Percentiles rank a stretch among this genome's conserved stretches.
Evolutionary conservation across 257 asterid genomes (phyloP).

Genomic region (Paraleonurus japonicus): DNA sequence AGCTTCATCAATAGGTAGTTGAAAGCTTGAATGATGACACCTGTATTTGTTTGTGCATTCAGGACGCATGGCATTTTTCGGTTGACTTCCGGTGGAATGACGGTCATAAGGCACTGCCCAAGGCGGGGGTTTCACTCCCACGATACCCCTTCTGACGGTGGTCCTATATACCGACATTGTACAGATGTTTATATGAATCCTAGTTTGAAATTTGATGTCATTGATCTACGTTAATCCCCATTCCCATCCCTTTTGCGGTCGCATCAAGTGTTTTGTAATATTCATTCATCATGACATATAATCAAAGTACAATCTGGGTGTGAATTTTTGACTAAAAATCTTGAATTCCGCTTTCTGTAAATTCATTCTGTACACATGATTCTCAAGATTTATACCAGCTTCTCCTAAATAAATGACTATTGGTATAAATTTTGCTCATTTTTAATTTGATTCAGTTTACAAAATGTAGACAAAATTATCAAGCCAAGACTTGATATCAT

Average conservation of each 20-base stretch:
- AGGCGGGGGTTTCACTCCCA: slow-evolving; percentile 92
- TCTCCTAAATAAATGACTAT: too few species aligned
- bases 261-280: slow-evolving; percentile 4
- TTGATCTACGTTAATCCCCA: slow-evolving; percentile 73
- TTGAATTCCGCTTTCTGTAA: neutral
- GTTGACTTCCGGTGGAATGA: slow-evolving; percentile 90
- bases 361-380: neutral
- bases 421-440: too few species aligned
- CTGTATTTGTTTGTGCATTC: slow-evolving; percentile 19
- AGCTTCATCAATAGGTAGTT: neutral
- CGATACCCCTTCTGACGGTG: slow-evolving; percentile 86
- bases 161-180: slow-evolving; percentile 88
- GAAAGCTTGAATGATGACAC: neutral
- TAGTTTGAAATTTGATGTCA: slow-evolving; percentile 72
- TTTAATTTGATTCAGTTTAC: too few species aligned
- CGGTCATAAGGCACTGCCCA: slow-evolving; percentile 87
- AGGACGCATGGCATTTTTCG: slow-evolving; percentile 93
- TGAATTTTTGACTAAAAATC: neutral
- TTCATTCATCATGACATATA: slow-evolving; percentile 22
- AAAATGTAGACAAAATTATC: too few species aligned
- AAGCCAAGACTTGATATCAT: too few species aligned
- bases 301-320: neutral
- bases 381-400: too few species aligned
- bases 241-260: too few species aligned
- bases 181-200: slow-evolving; percentile 89